phyloP scores from a whole-genome alignment of 306 rosid species.

The Rosa rugosa region DNA sequence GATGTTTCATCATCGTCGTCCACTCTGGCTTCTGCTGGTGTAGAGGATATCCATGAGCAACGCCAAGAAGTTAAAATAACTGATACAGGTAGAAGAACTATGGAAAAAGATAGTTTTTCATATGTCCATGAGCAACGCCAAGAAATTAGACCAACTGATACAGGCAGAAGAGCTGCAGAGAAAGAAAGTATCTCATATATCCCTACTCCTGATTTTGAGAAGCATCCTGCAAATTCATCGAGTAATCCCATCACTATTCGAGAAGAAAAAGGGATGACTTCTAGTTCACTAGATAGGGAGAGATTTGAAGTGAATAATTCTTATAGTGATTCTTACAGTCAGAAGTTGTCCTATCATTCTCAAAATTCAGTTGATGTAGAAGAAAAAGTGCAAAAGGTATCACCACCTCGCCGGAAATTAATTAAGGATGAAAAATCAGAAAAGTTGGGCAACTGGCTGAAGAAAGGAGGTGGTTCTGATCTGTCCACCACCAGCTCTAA shows the following conservation, averaged over 20 bases:
- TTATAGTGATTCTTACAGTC: slow-evolving; percentile 47
- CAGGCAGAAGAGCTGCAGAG: slow-evolving; percentile 51
- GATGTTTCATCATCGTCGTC: slow-evolving; percentile 61
- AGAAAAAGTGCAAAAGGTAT: slow-evolving; percentile 76
- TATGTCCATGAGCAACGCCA: slow-evolving; percentile 49
- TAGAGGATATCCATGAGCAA: slow-evolving; percentile 56
- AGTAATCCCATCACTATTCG: slow-evolving; percentile 43
- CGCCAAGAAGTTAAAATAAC: slow-evolving; percentile 58
- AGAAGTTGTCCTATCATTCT: slow-evolving; percentile 54
- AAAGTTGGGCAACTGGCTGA: slow-evolving; percentile 56
- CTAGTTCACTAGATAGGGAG: slow-evolving; percentile 55
- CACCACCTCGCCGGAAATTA: slow-evolving; percentile 82
- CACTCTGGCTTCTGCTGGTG: slow-evolving; percentile 44
- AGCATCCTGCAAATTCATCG: slow-evolving; percentile 47
- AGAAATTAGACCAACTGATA: slow-evolving; percentile 58
- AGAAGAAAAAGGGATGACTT: slow-evolving; percentile 56
- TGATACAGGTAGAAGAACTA: slow-evolving; percentile 52
- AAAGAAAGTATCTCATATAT: slow-evolving; percentile 54
- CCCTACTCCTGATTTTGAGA: slow-evolving; percentile 63
- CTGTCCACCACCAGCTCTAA: slow-evolving; percentile 54
- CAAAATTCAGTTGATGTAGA: slow-evolving; percentile 52
- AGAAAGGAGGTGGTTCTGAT: slow-evolving; percentile 58
- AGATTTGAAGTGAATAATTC: slow-evolving; percentile 61
- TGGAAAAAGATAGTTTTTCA: slow-evolving; percentile 57
- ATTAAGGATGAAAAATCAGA: slow-evolving; percentile 76